Evolutionary conservation across 768 basidiomycete species (phyloP).

Genomic region (Pulveroboletus ravenelii): DNA sequence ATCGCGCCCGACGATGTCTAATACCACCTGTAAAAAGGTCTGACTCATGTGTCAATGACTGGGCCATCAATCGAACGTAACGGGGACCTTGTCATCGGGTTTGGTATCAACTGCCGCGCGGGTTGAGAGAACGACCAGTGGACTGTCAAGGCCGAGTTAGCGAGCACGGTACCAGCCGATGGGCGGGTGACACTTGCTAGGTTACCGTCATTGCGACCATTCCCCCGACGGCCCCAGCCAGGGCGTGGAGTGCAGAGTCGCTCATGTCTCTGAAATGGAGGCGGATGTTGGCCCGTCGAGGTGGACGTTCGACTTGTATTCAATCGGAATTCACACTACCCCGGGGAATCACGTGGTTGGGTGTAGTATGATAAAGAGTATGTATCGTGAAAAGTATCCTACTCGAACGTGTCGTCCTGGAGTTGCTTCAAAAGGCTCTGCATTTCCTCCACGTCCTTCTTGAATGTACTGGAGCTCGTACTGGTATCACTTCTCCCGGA

Average conservation of each 20-base stretch:
- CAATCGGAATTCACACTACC: neutral
- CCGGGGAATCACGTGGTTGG: constrained; percentile 15
- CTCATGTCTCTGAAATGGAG: constrained; percentile 37
- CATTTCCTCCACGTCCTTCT: constrained; percentile 69
- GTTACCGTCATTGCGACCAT: constrained; percentile 88
- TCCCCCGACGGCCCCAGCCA: constrained; percentile 88
- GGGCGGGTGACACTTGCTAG: constrained; percentile 49
- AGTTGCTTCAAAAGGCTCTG: constrained; percentile 53
- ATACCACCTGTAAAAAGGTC: constrained; percentile 61
- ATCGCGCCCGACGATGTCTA: constrained; percentile 79
- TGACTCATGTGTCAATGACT: constrained; percentile 25
- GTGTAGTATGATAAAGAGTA: neutral
- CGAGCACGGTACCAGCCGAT: neutral
- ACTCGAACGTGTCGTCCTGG: constrained; percentile 27
- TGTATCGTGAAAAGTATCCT: neutral
- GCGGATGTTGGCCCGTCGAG: neutral
- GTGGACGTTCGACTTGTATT: neutral
- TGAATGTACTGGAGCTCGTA: constrained; percentile 54
- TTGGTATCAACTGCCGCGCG: constrained; percentile 88
- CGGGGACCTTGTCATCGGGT: constrained; percentile 62
- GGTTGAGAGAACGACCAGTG: constrained; percentile 88
- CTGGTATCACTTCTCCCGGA: constrained; percentile 35
- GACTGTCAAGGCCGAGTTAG: constrained; percentile 43
- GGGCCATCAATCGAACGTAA: neutral
- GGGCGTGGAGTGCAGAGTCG: constrained; percentile 81